Percentiles rank a stretch among this genome's conserved stretches.
Conservation (phyloP, 1,139 yeast species). For the Kodamaea ohmeri region DNA sequence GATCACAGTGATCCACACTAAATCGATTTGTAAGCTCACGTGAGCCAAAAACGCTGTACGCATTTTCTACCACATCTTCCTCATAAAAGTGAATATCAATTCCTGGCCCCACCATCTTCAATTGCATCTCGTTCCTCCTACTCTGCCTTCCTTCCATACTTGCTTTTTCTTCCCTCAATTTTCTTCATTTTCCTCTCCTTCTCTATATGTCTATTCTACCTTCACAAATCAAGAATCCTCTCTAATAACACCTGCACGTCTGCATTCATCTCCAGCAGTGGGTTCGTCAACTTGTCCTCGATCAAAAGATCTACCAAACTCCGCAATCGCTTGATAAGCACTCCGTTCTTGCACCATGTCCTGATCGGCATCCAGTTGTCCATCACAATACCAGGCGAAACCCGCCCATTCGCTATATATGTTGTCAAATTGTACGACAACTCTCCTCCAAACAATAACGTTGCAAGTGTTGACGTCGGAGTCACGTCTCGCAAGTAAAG, state of each 20-base stretch:
- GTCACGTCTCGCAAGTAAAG: constrained; percentile 72
- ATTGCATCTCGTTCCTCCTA: too few relatives aligned
- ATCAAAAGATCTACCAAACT: constrained; percentile 64
- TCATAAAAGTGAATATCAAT: too few relatives aligned
- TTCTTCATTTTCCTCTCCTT: not conserved
- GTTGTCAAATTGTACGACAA: constrained; percentile 63
- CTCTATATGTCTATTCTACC: not conserved
- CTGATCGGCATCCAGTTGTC: constrained; percentile 71
- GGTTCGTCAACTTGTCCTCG: constrained; percentile 46
- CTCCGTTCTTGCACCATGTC: constrained; percentile 93
- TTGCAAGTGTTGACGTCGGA: constrained; percentile 69
- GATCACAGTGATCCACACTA: not conserved
- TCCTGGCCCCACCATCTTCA: too few relatives aligned
- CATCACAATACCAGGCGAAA: constrained; percentile 27
- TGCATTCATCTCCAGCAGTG: constrained; percentile 15
- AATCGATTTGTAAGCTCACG: not conserved
- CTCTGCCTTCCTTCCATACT: too few relatives aligned
- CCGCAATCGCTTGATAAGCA: constrained; percentile 69
- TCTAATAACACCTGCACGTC: constrained; percentile 15
- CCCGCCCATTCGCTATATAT: constrained; percentile 41
- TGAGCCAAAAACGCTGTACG: too few relatives aligned
- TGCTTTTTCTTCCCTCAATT: too few relatives aligned
- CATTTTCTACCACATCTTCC: too few relatives aligned
- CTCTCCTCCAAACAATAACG: constrained; percentile 76
- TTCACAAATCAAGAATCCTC: constrained; percentile 9